Evolutionary conservation across 768 basidiomycete genomes (phyloP).

Genomic region (Strobilomyces dryophilus): DNA sequence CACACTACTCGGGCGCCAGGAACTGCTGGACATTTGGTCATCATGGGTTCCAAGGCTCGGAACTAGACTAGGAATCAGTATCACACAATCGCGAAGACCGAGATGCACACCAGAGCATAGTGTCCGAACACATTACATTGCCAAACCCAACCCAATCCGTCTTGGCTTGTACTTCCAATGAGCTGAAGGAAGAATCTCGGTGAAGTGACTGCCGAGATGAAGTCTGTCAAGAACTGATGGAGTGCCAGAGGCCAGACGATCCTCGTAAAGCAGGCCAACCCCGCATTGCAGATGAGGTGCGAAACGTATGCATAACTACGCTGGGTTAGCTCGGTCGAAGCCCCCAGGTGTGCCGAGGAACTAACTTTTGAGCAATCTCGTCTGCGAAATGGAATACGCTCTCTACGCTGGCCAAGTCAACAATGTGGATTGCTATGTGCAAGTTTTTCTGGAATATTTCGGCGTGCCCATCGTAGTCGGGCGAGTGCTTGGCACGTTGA

Average conservation of each 20-base stretch:
- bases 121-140: slow-evolving; percentile 84
- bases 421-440: slow-evolving; percentile 51
- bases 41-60: slow-evolving; percentile 52
- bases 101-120: slow-evolving; percentile 61
- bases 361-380: slow-evolving; percentile 51
- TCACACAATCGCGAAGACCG: neutral
- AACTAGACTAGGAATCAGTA: slow-evolving; percentile 42
- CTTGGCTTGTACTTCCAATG: slow-evolving; percentile 53
- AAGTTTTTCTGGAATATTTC: slow-evolving; percentile 56
- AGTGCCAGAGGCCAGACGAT: slow-evolving; percentile 49
- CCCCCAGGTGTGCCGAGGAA: neutral
- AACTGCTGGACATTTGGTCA: slow-evolving; percentile 41
- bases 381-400: slow-evolving; percentile 63
- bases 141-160: slow-evolving; percentile 79
- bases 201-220: slow-evolving; percentile 45
- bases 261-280: slow-evolving; percentile 52
- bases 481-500: slow-evolving; percentile 28
- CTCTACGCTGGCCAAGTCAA: slow-evolving; percentile 60
- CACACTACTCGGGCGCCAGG: slow-evolving; percentile 64
- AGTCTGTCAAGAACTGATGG: slow-evolving; percentile 44
- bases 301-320: slow-evolving; percentile 75
- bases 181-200: slow-evolving; percentile 59
- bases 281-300: slow-evolving; percentile 79
- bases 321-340: neutral
- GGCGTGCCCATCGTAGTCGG: slow-evolving; percentile 49